phyloP scores from a whole-genome alignment of 805 yeast genomes.

The Wickerhamiella vanderwaltii region DNA sequence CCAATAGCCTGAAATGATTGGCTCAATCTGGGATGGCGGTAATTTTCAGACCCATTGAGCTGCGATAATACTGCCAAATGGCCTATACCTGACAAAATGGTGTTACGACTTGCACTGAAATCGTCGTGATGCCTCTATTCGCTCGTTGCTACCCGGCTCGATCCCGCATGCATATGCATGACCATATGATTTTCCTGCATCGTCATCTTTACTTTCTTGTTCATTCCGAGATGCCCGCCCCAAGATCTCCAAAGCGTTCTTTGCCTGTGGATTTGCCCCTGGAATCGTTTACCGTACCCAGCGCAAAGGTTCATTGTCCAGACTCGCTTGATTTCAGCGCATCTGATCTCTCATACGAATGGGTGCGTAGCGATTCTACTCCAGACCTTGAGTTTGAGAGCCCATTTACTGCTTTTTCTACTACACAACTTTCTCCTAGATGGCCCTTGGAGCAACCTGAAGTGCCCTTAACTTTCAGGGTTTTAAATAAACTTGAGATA shows the following conservation, averaged over 20 bases:
- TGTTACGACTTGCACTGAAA: too few relatives aligned
- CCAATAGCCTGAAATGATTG: too few relatives aligned
- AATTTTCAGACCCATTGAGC: too few relatives aligned
- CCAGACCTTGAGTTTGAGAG: background rate
- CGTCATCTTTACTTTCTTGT: background rate
- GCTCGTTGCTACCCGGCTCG: background rate
- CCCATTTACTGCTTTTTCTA: background rate
- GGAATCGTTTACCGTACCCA: background rate
- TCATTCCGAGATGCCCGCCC: slow-evolving; percentile 3
- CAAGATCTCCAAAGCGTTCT: background rate
- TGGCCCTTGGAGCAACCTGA: slow-evolving; percentile 19
- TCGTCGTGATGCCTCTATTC: too few relatives aligned
- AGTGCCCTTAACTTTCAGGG: slow-evolving; percentile 21
- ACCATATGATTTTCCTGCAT: background rate
- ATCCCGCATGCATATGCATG: slow-evolving; percentile 4
- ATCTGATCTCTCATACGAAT: background rate
- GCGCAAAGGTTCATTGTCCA: slow-evolving; percentile 4
- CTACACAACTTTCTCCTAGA: background rate
- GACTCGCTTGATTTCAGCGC: background rate
- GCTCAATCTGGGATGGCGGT: too few relatives aligned
- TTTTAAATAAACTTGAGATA: too few relatives aligned
- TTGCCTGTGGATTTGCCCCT: background rate
- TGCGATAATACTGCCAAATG: too few relatives aligned
- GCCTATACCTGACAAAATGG: too few relatives aligned
- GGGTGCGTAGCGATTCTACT: background rate